phyloP scores from a whole-genome alignment of 1,284 basidiomycete genomes.

The Apiotrichum porosum region DNA sequence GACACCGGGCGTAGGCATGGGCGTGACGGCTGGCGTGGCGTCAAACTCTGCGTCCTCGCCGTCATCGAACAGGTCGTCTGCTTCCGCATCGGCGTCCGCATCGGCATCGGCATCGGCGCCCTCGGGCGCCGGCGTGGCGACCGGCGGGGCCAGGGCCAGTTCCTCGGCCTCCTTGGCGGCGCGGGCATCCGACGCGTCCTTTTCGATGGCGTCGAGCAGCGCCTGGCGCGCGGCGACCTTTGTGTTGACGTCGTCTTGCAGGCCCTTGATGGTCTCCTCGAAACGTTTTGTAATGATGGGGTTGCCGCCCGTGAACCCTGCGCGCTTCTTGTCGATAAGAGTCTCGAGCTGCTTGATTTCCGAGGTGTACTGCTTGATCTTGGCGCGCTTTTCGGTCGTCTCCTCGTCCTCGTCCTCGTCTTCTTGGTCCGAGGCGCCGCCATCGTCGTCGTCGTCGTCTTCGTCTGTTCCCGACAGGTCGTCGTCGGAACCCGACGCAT shows the following conservation, averaged over 20 bases:
- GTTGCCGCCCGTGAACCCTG: conserved; percentile 81
- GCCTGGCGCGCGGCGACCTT: conserved; percentile 63
- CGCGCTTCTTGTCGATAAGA: conserved; percentile 76
- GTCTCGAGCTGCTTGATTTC: conserved; percentile 85
- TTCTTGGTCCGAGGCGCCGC: conserved; percentile 58
- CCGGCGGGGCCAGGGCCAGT: not conserved
- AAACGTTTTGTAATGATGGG: conserved; percentile 89
- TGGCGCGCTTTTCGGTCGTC: conserved; percentile 51
- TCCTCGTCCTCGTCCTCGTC: conserved; percentile 66
- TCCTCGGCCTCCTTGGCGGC: conserved; percentile 2
- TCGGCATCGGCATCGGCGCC: conserved; percentile 16
- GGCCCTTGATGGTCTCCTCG: conserved; percentile 83
- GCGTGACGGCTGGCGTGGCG: conserved; percentile 28
- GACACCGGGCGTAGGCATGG: conserved; percentile 18
- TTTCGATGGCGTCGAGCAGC: conserved; percentile 39
- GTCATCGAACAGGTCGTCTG: conserved; percentile 24
- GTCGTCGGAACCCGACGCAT: conserved; percentile 26
- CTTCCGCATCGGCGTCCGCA: conserved; percentile 27
- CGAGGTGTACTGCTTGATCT: conserved; percentile 73
- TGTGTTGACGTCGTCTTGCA: conserved; percentile 78
- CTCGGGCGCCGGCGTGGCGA: not conserved
- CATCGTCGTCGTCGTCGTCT: conserved; percentile 63
- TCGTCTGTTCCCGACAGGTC: conserved; percentile 13
- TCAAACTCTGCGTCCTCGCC: conserved; percentile 19
- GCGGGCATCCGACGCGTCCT: conserved; percentile 10